Conservation (phyloP, 139 green algal genomes). For the Tetradesmus obliquus region DNA sequence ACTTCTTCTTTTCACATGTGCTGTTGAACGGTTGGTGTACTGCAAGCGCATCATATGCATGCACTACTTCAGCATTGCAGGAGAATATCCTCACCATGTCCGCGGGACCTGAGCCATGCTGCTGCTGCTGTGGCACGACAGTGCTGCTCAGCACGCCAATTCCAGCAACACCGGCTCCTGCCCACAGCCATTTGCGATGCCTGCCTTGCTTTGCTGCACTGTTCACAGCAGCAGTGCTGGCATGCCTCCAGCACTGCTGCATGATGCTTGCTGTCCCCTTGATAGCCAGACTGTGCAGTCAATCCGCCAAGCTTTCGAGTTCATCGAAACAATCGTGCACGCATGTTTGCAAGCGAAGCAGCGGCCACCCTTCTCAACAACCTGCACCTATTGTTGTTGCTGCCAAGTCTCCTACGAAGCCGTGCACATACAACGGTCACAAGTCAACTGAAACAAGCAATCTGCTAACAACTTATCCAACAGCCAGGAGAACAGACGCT, state of each 20-base stretch:
- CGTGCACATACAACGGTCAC: background rate
- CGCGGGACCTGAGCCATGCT: background rate
- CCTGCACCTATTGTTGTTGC: conserved; percentile 4
- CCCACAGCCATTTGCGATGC: conserved; percentile 15
- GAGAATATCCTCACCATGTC: background rate
- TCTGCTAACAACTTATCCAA: background rate
- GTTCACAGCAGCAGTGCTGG: conserved; percentile 2
- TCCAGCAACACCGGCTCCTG: conserved; percentile 1
- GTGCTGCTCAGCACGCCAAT: background rate
- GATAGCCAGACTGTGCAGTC: background rate
- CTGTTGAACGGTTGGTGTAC: background rate
- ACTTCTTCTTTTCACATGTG: background rate
- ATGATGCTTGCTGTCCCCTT: background rate
- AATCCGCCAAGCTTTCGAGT: background rate
- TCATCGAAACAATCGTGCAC: background rate
- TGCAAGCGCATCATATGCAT: background rate
- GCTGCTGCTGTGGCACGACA: conserved; percentile 7
- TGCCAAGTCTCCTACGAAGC: background rate
- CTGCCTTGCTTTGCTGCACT: conserved; percentile 11
- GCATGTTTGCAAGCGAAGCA: background rate
- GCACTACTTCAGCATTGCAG: background rate
- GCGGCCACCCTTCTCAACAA: background rate
- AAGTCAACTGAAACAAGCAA: background rate
- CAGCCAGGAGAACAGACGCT: background rate
- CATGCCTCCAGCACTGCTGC: background rate